phyloP scores from a whole-genome alignment of 2,329 filamentous ascomycete species.

The Xylariaceae sp. region DNA sequence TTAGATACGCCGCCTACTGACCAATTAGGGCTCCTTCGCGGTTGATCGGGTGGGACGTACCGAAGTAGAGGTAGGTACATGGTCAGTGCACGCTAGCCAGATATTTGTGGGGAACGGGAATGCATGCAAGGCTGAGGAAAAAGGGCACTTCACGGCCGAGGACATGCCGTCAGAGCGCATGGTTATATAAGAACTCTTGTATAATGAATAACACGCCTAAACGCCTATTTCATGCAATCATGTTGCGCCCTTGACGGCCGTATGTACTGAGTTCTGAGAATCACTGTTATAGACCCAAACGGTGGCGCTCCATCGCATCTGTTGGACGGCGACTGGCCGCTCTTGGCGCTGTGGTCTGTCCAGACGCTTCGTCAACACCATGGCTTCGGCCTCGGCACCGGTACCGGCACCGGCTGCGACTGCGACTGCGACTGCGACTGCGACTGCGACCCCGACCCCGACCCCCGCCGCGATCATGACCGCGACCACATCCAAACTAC shows the following conservation, averaged over 20 bases:
- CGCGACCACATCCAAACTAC: conserved; percentile 54
- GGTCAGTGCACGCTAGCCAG: too few relatives aligned
- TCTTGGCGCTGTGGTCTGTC: conserved; percentile 18
- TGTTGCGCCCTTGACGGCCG: neutral
- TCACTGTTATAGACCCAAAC: neutral
- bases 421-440: too few relatives aligned
- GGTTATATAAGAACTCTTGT: too few relatives aligned
- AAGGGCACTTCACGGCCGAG: too few relatives aligned
- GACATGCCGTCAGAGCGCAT: too few relatives aligned
- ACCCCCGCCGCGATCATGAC: conserved; percentile 11
- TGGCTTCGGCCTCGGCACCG: conserved; percentile 30
- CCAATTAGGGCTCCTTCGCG: too few relatives aligned
- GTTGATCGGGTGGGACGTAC: too few relatives aligned
- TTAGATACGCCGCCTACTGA: neutral
- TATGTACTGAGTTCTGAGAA: neutral
- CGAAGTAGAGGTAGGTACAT: neutral
- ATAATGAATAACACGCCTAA: too few relatives aligned
- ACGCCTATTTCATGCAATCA: neutral
- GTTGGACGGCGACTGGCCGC: conserved; percentile 20
- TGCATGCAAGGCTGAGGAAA: too few relatives aligned
- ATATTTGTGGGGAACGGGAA: too few relatives aligned
- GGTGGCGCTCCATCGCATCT: conserved; percentile 14
- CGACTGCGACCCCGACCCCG: conserved; percentile 24
- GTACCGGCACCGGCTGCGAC: conserved; percentile 20
- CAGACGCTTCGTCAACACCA: conserved; percentile 17